These are phyloP conservation scores for Herpomyces periplanetae DNA, from an alignment of 2,329 filamentous ascomycete species.

Conservation along the genomic window DNA sequence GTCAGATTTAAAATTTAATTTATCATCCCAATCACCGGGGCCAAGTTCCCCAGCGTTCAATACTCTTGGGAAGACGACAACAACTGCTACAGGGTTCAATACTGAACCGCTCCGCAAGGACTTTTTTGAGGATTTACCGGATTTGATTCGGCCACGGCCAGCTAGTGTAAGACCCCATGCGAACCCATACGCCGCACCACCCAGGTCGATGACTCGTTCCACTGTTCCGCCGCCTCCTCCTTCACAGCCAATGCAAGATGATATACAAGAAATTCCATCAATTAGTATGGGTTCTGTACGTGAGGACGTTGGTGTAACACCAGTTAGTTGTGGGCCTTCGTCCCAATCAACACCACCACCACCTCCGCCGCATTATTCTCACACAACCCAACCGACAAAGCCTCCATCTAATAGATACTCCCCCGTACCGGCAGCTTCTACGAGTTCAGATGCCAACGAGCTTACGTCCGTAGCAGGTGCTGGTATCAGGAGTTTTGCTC, in stretches of 20 bases:
- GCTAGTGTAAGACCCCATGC: too few species aligned
- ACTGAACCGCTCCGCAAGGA: slow-evolving; percentile 6
- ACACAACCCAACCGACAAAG: slow-evolving; percentile 2
- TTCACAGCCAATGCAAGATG: background rate
- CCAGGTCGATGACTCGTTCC: too few species aligned
- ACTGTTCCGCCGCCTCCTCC: slow-evolving; percentile 4
- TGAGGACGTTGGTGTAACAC: too few species aligned
- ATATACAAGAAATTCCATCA: slow-evolving; percentile 1
- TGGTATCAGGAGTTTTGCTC: too few species aligned
- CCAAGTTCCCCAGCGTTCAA: slow-evolving; percentile 4
- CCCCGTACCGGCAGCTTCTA: slow-evolving; percentile 5
- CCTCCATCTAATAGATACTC: slow-evolving; percentile 2
- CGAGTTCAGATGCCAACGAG: too few species aligned
- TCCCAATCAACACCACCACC: slow-evolving; percentile 2
- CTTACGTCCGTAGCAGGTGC: too few species aligned
- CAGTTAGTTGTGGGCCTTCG: too few species aligned
- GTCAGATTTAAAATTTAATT: slow-evolving; percentile 8
- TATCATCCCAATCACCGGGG: slow-evolving; percentile 3
- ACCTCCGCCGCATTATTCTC: slow-evolving; percentile 1
- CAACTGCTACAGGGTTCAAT: slow-evolving; percentile 4
- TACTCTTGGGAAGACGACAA: slow-evolving; percentile 4
- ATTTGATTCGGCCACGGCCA: slow-evolving; percentile 9
- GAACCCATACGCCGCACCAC: too few species aligned
- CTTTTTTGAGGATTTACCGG: slow-evolving; percentile 12
- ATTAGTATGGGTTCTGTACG: too few species aligned